These are phyloP conservation scores for Stramenopiles sp. DNA, from an alignment of 352 stramenopile genomes.

Conservation along the genomic window DNA sequence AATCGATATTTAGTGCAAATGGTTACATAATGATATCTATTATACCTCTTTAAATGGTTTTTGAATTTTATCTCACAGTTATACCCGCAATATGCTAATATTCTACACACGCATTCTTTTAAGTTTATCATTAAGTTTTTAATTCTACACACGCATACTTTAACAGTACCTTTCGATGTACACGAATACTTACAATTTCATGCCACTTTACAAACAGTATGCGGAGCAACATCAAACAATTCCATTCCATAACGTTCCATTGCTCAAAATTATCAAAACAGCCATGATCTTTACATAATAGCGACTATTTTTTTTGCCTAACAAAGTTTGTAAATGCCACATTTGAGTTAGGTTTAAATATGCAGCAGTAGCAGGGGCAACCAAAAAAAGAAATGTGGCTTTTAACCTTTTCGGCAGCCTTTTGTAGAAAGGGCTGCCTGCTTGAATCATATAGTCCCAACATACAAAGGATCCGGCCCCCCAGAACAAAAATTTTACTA, in stretches of 20 bases:
- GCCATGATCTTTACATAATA: background rate
- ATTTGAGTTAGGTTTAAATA: constrained; percentile 13
- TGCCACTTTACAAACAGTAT: no score
- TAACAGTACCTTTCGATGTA: no score
- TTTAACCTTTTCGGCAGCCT: background rate
- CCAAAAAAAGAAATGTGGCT: background rate
- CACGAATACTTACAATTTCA: no score
- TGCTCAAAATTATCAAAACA: background rate
- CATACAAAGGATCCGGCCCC: background rate
- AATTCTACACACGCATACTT: no score
- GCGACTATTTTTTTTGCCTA: background rate
- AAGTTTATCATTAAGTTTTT: no score
- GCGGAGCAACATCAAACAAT: no score
- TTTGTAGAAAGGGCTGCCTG: background rate
- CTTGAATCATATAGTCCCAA: constrained; percentile 7
- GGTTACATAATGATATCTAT: background rate
- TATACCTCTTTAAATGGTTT: no score
- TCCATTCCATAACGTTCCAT: background rate
- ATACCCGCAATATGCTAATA: no score
- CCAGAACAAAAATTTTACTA: background rate
- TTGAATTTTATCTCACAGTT: no score
- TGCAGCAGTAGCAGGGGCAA: background rate
- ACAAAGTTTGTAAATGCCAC: background rate
- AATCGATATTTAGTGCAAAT: background rate
- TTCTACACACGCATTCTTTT: no score